Base-by-base conservation (phyloP, 768 basidiomycete species). In the Lactifluus subvellereus region DNA sequence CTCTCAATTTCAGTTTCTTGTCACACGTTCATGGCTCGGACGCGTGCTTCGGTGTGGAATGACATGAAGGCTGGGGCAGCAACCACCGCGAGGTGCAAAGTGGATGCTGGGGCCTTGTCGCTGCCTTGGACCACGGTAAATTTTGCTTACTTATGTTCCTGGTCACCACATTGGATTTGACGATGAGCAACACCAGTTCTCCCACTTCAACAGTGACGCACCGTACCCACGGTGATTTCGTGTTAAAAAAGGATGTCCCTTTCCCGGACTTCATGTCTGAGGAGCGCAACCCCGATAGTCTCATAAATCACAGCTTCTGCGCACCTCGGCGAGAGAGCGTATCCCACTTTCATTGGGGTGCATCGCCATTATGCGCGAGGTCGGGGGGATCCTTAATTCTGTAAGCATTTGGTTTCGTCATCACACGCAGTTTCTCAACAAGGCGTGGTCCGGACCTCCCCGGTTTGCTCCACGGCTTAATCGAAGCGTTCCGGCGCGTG, bases 1-100 rank as follows among this genome's bases (percentile, higher is more conserved):
- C 86, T 18, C 80, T 92, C 55, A 96, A 93, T 73, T 96, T 91
- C 73, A 89, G 82, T 69, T 96, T 91, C 73, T 95, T 94, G 94
- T 92, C 88, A 0, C 85, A 87, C 70, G 78, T 74, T 45, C 84
- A 87, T 65, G 82, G 84, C 0, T 72, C 67, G 6, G 67, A 76
- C 3, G 84, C 82, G 38, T 79, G 90, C 30, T 95, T 85, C 70
- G 90, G 88, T 27, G 85, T 95, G 3, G 80, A 86, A 68, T 94
- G 91, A 91, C 79, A 83, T 55, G 74, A 78, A 8, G 82, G 84
- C 1, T 92, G 27, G 27, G 27, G 27, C 27, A 27, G 27, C 27
- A 27, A 27, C 27, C 27, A 27, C 27, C 27, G 27, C 27, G 27
- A 27, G 27, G 27, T 27, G 27, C 27, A 27, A 27, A 27, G 27